Evolutionary conservation across 371 early-diverging fungal genomes (phyloP).

Genomic region (Caulochytrium protostelioides): DNA sequence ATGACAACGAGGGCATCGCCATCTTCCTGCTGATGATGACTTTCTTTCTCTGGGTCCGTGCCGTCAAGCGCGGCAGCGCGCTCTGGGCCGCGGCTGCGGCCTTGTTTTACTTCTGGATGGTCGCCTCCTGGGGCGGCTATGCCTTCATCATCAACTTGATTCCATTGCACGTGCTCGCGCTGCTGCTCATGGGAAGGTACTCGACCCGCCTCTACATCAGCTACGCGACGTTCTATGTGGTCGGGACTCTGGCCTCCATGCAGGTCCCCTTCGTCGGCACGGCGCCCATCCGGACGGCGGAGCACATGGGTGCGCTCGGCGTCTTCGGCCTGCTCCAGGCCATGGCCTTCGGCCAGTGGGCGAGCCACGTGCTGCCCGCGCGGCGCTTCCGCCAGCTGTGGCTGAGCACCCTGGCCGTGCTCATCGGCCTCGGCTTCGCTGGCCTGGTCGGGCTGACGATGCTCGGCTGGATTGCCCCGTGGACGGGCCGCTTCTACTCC

Average conservation of each 20-base stretch:
- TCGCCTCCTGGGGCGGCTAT: slow-evolving; percentile 98
- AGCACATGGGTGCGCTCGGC: slow-evolving; percentile 96
- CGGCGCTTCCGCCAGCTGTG: slow-evolving; percentile 63
- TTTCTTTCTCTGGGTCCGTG: slow-evolving; percentile 89
- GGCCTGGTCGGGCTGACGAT: slow-evolving; percentile 45
- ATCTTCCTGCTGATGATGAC: slow-evolving; percentile 93
- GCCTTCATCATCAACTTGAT: slow-evolving; percentile 96
- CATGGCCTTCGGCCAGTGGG: slow-evolving; percentile 61
- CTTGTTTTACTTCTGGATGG: slow-evolving; percentile 96
- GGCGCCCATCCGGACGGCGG: slow-evolving; percentile 85
- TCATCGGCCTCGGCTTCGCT: slow-evolving; percentile 36
- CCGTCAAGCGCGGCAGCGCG: slow-evolving; percentile 73
- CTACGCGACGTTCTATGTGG: slow-evolving; percentile 86
- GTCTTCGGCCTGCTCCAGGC: slow-evolving; percentile 83
- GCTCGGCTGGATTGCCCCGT: slow-evolving; percentile 81
- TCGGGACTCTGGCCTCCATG: slow-evolving; percentile 92
- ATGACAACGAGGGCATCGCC: slow-evolving; percentile 98
- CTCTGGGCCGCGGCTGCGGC: slow-evolving; percentile 68
- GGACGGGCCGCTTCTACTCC: slow-evolving; percentile 96
- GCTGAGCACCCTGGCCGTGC: slow-evolving; percentile 22
- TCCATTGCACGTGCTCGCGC: slow-evolving; percentile 82
- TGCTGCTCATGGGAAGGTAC: slow-evolving; percentile 89
- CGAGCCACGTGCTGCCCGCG: slow-evolving; percentile 55
- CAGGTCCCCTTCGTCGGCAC: slow-evolving; percentile 97
- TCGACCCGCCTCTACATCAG: slow-evolving; percentile 79